Conservation (phyloP, 139 green algal species). For the Picochlorum sp. region DNA sequence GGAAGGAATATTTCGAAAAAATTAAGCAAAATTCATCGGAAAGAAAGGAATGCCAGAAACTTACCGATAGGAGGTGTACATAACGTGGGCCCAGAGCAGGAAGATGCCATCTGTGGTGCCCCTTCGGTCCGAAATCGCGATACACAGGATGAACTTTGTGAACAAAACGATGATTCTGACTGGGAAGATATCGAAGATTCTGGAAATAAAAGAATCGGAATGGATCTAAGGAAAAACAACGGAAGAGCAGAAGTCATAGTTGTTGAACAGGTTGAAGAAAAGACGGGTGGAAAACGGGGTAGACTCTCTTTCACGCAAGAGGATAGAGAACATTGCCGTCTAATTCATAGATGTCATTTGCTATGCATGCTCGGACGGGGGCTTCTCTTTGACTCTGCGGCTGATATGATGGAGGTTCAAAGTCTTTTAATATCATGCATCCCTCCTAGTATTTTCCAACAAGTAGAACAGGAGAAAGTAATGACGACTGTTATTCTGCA, state of each 20-base stretch:
- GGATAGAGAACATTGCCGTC: conserved; percentile 23
- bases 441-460: neutral
- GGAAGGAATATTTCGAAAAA: neutral
- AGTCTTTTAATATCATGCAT: conserved; percentile 8
- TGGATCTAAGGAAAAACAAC: neutral
- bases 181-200: conserved; percentile 10
- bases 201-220: neutral
- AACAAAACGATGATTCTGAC: neutral
- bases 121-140: neutral
- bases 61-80: too few species aligned
- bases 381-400: conserved; percentile 37
- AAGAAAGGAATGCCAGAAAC: neutral
- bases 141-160: neutral
- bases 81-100: too few species aligned
- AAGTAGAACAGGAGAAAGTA: neutral
- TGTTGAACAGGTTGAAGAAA: too few species aligned
- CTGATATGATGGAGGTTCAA: conserved; percentile 46
- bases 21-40: neutral
- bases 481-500: neutral
- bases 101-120: too few species aligned
- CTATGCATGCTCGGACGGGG: conserved; percentile 53
- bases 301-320: conserved; percentile 11
- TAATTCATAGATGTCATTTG: conserved; percentile 46
- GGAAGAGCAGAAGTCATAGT: neutral
- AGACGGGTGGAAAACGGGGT: too few species aligned